Conservation (phyloP, 805 yeast species). For the Wickerhamiella australiensis region DNA sequence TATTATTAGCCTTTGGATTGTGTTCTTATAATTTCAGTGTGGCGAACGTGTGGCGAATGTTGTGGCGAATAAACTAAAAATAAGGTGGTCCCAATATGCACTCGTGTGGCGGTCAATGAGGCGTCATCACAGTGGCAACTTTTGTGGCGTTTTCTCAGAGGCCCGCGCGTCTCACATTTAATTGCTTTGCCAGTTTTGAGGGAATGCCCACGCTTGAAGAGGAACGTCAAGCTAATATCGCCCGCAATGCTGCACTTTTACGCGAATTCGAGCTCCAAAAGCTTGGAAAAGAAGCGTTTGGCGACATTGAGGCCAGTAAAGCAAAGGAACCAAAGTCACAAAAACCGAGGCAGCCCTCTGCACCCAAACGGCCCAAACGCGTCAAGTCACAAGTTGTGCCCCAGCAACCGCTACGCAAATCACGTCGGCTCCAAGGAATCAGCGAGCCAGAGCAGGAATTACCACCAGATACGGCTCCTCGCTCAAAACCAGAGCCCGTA, state of each 20-base stretch:
- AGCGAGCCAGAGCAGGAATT: slow-evolving; percentile 28
- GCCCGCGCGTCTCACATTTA: no score
- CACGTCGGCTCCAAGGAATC: slow-evolving; percentile 68
- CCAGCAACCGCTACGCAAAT: slow-evolving; percentile 53
- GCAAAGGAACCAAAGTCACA: slow-evolving; percentile 19
- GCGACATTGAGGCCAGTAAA: slow-evolving; percentile 14
- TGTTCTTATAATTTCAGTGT: neutral
- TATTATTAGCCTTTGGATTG: no score
- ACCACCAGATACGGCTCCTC: neutral
- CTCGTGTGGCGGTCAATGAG: no score
- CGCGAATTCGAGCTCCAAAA: slow-evolving; percentile 56
- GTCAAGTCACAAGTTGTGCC: slow-evolving; percentile 17
- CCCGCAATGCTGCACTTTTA: slow-evolving; percentile 65
- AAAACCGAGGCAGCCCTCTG: neutral
- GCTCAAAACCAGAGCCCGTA: slow-evolving; percentile 15
- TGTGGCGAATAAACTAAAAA: no score
- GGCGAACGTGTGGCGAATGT: no score
- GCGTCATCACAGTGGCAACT: no score
- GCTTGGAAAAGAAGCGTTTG: slow-evolving; percentile 41
- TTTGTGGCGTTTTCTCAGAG: no score
- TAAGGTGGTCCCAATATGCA: no score
- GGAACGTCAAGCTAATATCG: slow-evolving; percentile 38
- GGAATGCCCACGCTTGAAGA: slow-evolving; percentile 19
- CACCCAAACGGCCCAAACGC: neutral
- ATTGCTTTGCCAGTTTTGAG: neutral